Percentiles rank a stretch among this genome's conserved stretches.
Conservation (phyloP, 202 grass and related monocot species). For the Panicum hallii region DNA sequence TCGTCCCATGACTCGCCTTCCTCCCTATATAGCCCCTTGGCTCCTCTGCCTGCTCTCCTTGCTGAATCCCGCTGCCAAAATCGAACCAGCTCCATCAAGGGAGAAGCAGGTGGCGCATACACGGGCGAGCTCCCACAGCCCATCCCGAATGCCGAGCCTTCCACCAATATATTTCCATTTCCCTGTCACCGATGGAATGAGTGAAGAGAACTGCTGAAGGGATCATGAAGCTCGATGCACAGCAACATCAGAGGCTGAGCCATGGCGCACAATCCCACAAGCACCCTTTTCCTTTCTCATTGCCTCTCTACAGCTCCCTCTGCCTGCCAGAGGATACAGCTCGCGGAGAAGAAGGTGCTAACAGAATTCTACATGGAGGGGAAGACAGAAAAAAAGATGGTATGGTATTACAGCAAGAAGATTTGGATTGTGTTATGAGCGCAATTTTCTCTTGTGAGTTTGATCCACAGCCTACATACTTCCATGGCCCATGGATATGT, state of each 20-base stretch:
- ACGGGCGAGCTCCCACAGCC: background rate
- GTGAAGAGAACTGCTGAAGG: background rate
- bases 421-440: background rate
- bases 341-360: background rate
- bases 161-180: background rate
- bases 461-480: background rate
- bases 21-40: background rate
- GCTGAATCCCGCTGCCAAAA: background rate
- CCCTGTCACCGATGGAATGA: background rate
- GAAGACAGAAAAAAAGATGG: background rate
- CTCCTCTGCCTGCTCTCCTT: background rate
- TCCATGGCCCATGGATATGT: background rate
- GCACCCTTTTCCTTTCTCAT: background rate
- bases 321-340: background rate
- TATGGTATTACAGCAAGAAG: background rate
- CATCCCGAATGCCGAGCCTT: background rate
- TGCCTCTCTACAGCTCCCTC: background rate
- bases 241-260: background rate
- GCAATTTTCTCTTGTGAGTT: background rate
- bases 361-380: background rate
- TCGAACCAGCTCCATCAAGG: background rate
- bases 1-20: no score
- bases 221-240: background rate
- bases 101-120: background rate
- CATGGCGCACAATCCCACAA: background rate